Percentiles rank a stretch among this genome's conserved stretches.
These are phyloP conservation scores for Plectosphaerella sp. DNA, from an alignment of 2,329 filamentous ascomycete species.

Conservation along the genomic window DNA sequence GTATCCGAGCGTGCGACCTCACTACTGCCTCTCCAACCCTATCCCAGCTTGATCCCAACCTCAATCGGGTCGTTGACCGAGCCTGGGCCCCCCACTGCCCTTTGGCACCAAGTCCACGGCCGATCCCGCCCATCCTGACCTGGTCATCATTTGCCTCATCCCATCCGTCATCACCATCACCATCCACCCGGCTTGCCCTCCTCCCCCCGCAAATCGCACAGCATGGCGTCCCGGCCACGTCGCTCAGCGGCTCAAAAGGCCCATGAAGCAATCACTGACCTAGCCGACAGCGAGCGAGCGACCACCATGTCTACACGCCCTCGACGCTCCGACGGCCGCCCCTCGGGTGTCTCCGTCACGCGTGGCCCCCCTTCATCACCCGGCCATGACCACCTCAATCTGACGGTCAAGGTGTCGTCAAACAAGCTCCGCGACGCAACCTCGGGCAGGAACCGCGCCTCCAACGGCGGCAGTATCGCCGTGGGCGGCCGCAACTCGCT, in stretches of 20 bases:
- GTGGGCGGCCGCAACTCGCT: slow-evolving; percentile 29
- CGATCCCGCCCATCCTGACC: background rate
- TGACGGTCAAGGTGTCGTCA: slow-evolving; percentile 48
- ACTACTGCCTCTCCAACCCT: background rate
- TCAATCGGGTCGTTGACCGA: background rate
- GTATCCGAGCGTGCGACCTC: too few species aligned
- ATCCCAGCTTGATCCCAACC: background rate
- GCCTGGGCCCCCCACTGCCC: too few species aligned
- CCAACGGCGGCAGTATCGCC: slow-evolving; percentile 20
- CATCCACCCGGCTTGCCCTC: background rate
- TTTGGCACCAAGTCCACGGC: background rate
- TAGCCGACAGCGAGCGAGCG: slow-evolving; percentile 42
- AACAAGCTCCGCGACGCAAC: slow-evolving; percentile 49
- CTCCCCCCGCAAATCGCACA: slow-evolving; percentile 1
- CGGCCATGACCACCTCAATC: slow-evolving; percentile 39
- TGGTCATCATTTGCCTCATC: too few species aligned
- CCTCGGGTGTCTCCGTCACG: slow-evolving; percentile 34
- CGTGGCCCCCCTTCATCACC: slow-evolving; percentile 42
- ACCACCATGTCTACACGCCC: slow-evolving; percentile 46
- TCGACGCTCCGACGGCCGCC: slow-evolving; percentile 43
- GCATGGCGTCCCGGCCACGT: slow-evolving; percentile 44
- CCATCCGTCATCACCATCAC: too few species aligned
- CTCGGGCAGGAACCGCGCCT: slow-evolving; percentile 28
- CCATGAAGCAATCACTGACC: slow-evolving; percentile 36
- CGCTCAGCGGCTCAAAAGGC: slow-evolving; percentile 38